These are phyloP conservation scores for Microthyrium microscopicum DNA, from an alignment of 2,329 filamentous ascomycete genomes.

Conservation along the genomic window DNA sequence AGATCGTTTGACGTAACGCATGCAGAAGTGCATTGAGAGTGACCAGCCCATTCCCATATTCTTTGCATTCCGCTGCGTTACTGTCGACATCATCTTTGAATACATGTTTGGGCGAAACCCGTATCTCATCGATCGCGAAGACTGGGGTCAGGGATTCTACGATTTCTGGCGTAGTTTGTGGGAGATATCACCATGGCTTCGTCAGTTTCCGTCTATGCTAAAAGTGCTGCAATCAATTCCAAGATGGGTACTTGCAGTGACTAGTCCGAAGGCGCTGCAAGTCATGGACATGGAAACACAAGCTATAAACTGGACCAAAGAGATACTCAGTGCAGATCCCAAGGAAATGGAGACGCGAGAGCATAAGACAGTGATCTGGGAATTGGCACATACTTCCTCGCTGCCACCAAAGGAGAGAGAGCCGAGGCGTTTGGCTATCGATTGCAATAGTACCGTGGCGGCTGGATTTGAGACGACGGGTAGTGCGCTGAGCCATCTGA, in stretches of 20 bases:
- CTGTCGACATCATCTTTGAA: conserved; percentile 14
- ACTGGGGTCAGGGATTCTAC: conserved; percentile 11
- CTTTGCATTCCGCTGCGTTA: conserved; percentile 13
- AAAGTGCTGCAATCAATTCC: conserved; percentile 9
- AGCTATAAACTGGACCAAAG: conserved; percentile 8
- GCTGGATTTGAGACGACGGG: conserved; percentile 9
- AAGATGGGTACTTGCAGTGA: conserved; percentile 5
- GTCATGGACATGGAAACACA: conserved; percentile 9
- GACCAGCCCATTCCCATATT: conserved; percentile 13
- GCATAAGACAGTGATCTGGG: conserved; percentile 7
- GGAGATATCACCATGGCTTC: conserved; percentile 9
- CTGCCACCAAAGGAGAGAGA: conserved; percentile 8
- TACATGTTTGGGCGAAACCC: conserved; percentile 12
- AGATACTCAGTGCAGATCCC: conserved; percentile 5
- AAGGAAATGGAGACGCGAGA: conserved; percentile 5
- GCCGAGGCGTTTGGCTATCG: conserved; percentile 7
- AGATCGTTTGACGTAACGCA: conserved; percentile 8
- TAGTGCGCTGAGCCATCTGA: conserved; percentile 9
- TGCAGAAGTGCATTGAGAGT: conserved; percentile 8
- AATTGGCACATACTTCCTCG: conserved; percentile 8
- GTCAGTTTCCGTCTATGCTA: conserved; percentile 13
- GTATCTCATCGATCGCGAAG: conserved; percentile 11
- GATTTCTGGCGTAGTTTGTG: conserved; percentile 8
- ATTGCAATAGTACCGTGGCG: conserved; percentile 9
- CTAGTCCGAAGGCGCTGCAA: conserved; percentile 9